Conservation (phyloP, 345 rosid species). For the Barbarea vulgaris region DNA sequence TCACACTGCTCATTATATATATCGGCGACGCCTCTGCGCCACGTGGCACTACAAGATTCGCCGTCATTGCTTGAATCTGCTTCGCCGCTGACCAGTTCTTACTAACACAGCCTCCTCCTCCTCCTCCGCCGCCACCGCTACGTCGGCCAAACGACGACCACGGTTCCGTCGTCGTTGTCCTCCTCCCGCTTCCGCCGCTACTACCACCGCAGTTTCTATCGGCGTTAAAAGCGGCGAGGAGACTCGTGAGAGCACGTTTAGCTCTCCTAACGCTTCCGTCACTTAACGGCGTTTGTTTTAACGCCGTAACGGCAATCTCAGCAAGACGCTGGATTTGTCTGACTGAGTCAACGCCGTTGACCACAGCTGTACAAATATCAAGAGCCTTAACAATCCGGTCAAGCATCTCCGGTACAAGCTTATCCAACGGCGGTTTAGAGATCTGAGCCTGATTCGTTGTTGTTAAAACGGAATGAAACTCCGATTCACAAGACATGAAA, state of each 20-base stretch:
- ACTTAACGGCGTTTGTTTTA: slow-evolving; percentile 64
- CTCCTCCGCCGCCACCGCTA: slow-evolving; percentile 49
- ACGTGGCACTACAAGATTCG: slow-evolving; percentile 68
- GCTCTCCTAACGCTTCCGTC: slow-evolving; percentile 86
- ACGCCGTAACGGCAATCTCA: slow-evolving; percentile 71
- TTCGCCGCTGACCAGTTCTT: slow-evolving; percentile 93
- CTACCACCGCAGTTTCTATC: slow-evolving; percentile 36
- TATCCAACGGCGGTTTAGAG: slow-evolving; percentile 79
- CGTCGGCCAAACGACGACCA: slow-evolving; percentile 74
- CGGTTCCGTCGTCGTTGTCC: slow-evolving; percentile 52
- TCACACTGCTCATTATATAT: slow-evolving; percentile 60
- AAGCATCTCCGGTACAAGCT: slow-evolving; percentile 66
- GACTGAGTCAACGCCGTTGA: slow-evolving; percentile 68
- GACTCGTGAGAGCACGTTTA: slow-evolving; percentile 58
- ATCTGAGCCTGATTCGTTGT: slow-evolving; percentile 57
- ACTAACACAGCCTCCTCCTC: slow-evolving; percentile 48
- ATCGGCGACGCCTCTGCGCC: slow-evolving; percentile 66
- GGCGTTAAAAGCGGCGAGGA: slow-evolving; percentile 43
- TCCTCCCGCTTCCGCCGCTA: slow-evolving; percentile 34
- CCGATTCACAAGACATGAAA: slow-evolving; percentile 83
- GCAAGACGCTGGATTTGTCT: slow-evolving; percentile 68
- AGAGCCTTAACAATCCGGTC: slow-evolving; percentile 80
- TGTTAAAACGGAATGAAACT: slow-evolving; percentile 71
- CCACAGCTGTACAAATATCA: slow-evolving; percentile 79
- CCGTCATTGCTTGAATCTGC: slow-evolving; percentile 86